Percentiles rank a stretch among this genome's conserved stretches.
Conservation (phyloP, 306 rosid genomes). For the Casuarina glauca region DNA sequence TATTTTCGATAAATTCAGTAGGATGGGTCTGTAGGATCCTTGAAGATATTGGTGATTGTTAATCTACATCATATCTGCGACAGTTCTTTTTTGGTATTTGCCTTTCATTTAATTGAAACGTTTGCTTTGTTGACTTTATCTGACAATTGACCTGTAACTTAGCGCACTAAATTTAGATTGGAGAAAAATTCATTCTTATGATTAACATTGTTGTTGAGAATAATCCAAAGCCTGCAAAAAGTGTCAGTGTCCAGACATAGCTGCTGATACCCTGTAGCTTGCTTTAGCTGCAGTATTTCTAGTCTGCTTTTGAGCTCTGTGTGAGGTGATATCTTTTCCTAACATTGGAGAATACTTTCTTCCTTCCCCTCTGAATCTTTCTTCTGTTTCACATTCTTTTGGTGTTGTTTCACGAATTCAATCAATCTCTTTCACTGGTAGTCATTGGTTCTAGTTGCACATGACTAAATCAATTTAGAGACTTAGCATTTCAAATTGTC, state of each 20-base stretch:
- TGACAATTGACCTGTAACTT: not conserved
- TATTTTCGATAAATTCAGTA: not conserved
- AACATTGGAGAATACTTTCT: not conserved
- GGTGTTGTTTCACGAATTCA: not conserved
- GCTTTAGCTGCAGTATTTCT: not conserved
- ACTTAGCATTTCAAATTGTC: not conserved
- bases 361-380: not conserved
- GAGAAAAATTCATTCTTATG: not conserved
- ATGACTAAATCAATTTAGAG: not conserved
- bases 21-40: not conserved
- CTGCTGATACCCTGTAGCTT: not conserved
- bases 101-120: not conserved
- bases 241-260: not conserved
- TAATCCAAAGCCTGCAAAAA: not conserved
- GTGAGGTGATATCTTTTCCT: too few relatives aligned
- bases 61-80: not conserved
- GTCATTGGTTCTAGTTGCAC: not conserved
- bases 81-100: not conserved
- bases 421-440: not conserved
- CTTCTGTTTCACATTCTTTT: not conserved
- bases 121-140: not conserved
- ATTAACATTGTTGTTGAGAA: not conserved
- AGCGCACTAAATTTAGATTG: not conserved
- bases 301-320: not conserved
- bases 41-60: not conserved